Evolutionary conservation across 441 rosid species (phyloP), one percentile per base, ranked within the genome.

Genomic region (Mallotus japonicus): DNA sequence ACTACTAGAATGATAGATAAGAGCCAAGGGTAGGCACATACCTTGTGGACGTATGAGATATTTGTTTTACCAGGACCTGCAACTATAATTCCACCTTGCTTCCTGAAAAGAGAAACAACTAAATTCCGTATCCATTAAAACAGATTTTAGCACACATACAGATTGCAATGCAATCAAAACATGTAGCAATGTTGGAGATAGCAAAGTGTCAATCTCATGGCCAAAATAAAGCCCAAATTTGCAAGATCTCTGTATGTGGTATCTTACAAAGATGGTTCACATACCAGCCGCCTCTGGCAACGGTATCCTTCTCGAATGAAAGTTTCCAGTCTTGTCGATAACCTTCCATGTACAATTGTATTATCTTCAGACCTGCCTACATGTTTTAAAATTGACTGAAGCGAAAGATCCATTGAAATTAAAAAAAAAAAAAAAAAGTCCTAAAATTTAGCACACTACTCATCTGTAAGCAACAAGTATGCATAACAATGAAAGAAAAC

Each of bases 311-410:
- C 83, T 87, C 92, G 62, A 76, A 88, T 15, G 98, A 92, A 82
- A 95, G 97, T 72, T 92, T 85, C 99, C 98, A 95, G 83, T 95
- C 97, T 82, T 91, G 99, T 65, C 96, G 87, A 80, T 91, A 95
- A 69, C 97, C 99, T 86, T 90, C 98, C 97, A 87, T 89, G 87
- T 95, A 95, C 3, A 56, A 78, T 81, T 95, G 91, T 72, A 95
- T 85, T 73, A 95, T 87, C 90, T 92, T 90, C 60, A 95, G 83
- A 76, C 96, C 99, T 50, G 98, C 94, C 99, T 92, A 62, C 46
- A 76, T 60, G 20, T 20, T 44, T 63, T 2, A 53, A 3, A 19
- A 54, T 11, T 22, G 40, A 50, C 63, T 32, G 47, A 59, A 62
- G 56, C 13, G 32, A 28, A 28, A 28, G 1, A 28, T 28, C 32